Base-by-base conservation (phyloP, 805 yeast species). In the Yamadazyma endophytica region DNA sequence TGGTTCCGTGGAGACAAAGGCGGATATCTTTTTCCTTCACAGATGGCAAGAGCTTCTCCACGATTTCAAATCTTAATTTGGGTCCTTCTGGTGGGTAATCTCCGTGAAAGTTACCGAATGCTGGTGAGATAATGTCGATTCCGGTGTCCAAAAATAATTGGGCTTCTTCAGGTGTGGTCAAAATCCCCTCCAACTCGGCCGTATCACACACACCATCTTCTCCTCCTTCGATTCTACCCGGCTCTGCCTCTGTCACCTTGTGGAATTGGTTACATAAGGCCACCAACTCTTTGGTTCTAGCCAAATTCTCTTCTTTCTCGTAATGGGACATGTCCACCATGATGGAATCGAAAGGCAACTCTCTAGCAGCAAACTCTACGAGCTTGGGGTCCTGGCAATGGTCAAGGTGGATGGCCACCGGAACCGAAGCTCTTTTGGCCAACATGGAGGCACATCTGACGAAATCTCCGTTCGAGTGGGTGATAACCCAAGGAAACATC, bases 261-360 rank as follows among this genome's bases (percentile, higher is more conserved):
- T 49, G 42, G 24, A 46, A 41, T 26, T 20, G 21, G 29, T 50
- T 46, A 28, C 63, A 61, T 21, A 44, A 42, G 24, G 35, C 43
- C 18, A 56, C 64, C 23, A 58, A 40, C 30, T 52, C 49, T 32
- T 46, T 43, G 8, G 59, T 58, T 24, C 39, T 43, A 17, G 32
- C 28, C 27, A 57, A 34, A 42, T 56, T 58, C 32, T 56, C 63
- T 28, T 55, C 54, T 28, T 54, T 56, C 24, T 57, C 61, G 25
- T 54, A 52, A 26, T 53, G 56, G 5, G 64, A 56, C 51, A 59
- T 60, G 43, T 60, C 67, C 14, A 61, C 56, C 64, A 61, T 58
- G 28, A 59, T 58, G 9, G 63, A 56, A 40, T 59, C 65, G 35
- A 61, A 58, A 13, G 64, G 62, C 35, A 59, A 39, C 11, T 46